Percentiles rank a stretch among this genome's conserved stretches.
Evolutionary conservation across 768 basidiomycete species (phyloP).

Genomic region (Wakefieldia striispora): DNA sequence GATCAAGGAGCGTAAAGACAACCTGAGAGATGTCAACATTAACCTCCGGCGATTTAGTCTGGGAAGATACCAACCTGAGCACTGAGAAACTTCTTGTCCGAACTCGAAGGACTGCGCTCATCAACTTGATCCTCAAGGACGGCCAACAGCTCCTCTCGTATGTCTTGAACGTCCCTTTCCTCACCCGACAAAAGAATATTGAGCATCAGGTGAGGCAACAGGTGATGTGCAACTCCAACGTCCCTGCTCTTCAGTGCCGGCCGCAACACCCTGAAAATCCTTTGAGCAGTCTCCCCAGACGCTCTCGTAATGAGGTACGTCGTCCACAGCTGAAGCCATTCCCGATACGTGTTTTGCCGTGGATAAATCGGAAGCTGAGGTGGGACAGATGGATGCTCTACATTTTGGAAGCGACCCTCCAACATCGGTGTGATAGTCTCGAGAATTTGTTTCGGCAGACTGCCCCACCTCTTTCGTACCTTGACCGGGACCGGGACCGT

Average conservation of each 20-base stretch:
- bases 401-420: constrained; percentile 60
- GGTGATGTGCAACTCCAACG: constrained; percentile 87
- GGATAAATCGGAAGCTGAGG: constrained; percentile 77
- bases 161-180: constrained; percentile 57
- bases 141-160: constrained; percentile 71
- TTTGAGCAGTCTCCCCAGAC: constrained; percentile 53
- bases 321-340: constrained; percentile 95
- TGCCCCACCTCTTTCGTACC: constrained; percentile 75
- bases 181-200: constrained; percentile 78
- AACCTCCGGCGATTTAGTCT: not conserved
- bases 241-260: constrained; percentile 83
- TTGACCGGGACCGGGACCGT: constrained; percentile 56
- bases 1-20: constrained; percentile 92
- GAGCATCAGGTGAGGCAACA: constrained; percentile 90
- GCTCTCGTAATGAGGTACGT: constrained; percentile 70
- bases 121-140: constrained; percentile 89
- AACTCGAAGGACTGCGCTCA: constrained; percentile 49
- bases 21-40: constrained; percentile 48
- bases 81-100: constrained; percentile 84
- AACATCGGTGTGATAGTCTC: constrained; percentile 87
- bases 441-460: constrained; percentile 75
- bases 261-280: constrained; percentile 77
- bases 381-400: constrained; percentile 38
- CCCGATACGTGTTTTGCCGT: constrained; percentile 76
- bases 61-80: constrained; percentile 68